A percentile compares a stretch with the other conserved stretches of the same genome.
These are phyloP conservation scores for Neonectria sp. DNA, from an alignment of 2,329 filamentous ascomycete genomes.

Conservation along the genomic window DNA sequence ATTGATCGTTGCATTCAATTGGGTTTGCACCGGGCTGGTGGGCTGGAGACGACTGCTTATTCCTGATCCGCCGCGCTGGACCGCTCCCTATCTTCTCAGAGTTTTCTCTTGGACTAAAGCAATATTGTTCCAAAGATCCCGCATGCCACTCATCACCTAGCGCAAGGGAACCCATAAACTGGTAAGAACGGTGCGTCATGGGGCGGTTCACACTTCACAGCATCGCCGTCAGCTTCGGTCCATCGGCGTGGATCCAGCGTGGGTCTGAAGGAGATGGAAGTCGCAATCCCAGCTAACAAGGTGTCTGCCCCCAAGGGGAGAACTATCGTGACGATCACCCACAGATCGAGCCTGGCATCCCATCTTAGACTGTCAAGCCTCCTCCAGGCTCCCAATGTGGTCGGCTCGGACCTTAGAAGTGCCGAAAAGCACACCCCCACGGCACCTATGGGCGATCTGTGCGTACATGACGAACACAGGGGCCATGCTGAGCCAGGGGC, in stretches of 20 bases:
- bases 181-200: not conserved
- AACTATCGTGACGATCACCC: conserved; percentile 30
- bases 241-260: conserved; percentile 33
- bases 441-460: conserved; percentile 21
- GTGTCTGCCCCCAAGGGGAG: conserved; percentile 20
- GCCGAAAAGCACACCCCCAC: conserved; percentile 4
- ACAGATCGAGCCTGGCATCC: conserved; percentile 20
- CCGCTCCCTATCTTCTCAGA: not conserved
- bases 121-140: not conserved
- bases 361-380: not conserved
- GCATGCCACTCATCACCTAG: not conserved
- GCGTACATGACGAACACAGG: not conserved
- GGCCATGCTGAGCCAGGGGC: not conserved
- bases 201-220: not conserved
- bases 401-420: not conserved
- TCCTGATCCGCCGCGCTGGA: not conserved
- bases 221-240: conserved; percentile 24
- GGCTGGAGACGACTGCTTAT: not conserved
- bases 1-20: conserved; percentile 18
- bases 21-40: not conserved
- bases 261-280: conserved; percentile 19
- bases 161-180: too few species aligned
- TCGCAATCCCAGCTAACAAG: conserved; percentile 42
- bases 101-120: not conserved
- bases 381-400: conserved; percentile 11